Base-by-base conservation (phyloP, 495 filamentous ascomycete genomes). In the Annulohypoxylon stygium region DNA sequence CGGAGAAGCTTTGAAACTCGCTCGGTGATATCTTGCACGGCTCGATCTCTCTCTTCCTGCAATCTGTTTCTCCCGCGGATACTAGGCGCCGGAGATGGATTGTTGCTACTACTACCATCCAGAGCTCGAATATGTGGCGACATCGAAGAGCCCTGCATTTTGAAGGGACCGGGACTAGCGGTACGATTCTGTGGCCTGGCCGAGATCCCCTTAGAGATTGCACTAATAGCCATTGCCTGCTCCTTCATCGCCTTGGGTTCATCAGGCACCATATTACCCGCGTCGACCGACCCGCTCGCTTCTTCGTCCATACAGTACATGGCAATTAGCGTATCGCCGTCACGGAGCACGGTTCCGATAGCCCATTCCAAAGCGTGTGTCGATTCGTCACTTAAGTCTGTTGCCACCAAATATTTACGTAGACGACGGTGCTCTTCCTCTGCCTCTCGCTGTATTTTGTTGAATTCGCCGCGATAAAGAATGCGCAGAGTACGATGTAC, bases 321-420 rank as follows among this genome's bases (percentile, higher is more conserved):
- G 20, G 93, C 93, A 61, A 97, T 88, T 41, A 99, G 86, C 1
- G 95, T 98, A 79, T 99, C 96, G 14, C 96, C 96, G 77, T 97
- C 94, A 50, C 96, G 88, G 7, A 99, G 86, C n/a, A 98, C 92
- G 3, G 93, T 97, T 45, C 96, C 96, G 59, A 99, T 95, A 0
- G 94, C 97, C 95, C 95, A 99, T 78, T 98, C 96, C 30, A 98
- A 83, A 9, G 96, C 96, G 79, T 97, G 94, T 9, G 93, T 92
- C 3, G 95, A 95, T 82, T 99, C 96, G 47, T 94, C 92, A 73
- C 93, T 97, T 36, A 98, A 81, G 80, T 98, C 96, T 0, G 93
- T 97, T 8, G 96, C 94, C 8, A 98, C 93, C 5, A 99, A 82
- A 78, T 98, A 99, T 60, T 93, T 95, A 9, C 96, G 88, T 51